Evolutionary conservation across 768 basidiomycete genomes (phyloP).

Genomic region (Gyrodon lividus): DNA sequence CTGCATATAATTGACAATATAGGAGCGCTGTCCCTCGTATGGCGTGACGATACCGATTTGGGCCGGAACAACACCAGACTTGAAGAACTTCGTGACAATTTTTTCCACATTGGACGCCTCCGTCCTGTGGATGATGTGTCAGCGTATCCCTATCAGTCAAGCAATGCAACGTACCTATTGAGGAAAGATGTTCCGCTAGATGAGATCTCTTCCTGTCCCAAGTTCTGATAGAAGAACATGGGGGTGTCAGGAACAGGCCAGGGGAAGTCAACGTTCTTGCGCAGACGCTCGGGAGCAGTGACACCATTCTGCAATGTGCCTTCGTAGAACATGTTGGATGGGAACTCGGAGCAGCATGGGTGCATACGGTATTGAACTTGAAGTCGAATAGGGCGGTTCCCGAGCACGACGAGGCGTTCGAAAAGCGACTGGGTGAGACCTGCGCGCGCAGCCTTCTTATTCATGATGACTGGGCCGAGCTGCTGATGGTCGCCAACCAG

Average conservation of each 20-base stretch:
- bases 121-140: constrained; percentile 54
- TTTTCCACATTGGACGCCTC: constrained; percentile 99
- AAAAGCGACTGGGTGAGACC: constrained; percentile 98
- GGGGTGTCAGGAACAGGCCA: constrained; percentile 97
- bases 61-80: constrained; percentile 90
- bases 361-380: constrained; percentile 99
- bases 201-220: constrained; percentile 98
- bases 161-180: constrained; percentile 57
- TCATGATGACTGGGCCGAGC: constrained; percentile 99
- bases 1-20: constrained; percentile 99
- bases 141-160: neutral
- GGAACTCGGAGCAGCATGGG: constrained; percentile 98
- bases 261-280: constrained; percentile 99
- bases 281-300: constrained; percentile 93
- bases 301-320: constrained; percentile 99
- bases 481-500: constrained; percentile 97
- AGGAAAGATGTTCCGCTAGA: constrained; percentile 98
- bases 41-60: constrained; percentile 99
- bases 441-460: constrained; percentile 99
- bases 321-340: constrained; percentile 99
- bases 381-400: constrained; percentile 94
- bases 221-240: constrained; percentile 99
- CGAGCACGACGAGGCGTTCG: constrained; percentile 92
- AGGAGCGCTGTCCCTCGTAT: constrained; percentile 97
- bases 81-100: constrained; percentile 99